These are phyloP conservation scores for Pseudoperonospora humuli DNA, from an alignment of 352 stramenopile species.

Conservation along the genomic window DNA sequence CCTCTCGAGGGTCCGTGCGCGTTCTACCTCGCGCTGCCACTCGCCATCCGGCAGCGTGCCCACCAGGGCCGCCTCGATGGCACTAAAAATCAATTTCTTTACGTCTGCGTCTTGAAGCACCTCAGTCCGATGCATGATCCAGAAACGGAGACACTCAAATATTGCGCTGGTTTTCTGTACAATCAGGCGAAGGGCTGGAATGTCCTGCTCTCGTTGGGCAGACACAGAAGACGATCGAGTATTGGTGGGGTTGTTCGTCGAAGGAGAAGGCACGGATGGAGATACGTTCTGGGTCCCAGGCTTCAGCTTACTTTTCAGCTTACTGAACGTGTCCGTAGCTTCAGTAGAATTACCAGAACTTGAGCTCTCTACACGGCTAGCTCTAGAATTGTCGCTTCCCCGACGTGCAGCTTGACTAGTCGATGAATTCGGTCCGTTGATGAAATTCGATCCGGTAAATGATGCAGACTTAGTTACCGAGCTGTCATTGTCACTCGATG, in stretches of 20 bases:
- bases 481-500: conserved; percentile 5
- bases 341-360: conserved; percentile 22
- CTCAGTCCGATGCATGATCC: conserved; percentile 72
- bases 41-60: conserved; percentile 70
- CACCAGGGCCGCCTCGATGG: conserved; percentile 79
- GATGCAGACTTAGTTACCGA: conserved; percentile 23
- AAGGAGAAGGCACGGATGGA: conserved; percentile 31
- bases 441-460: conserved; percentile 27
- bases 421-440: conserved; percentile 10
- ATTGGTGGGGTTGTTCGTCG: conserved; percentile 21
- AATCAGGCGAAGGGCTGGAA: conserved; percentile 61
- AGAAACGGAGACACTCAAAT: conserved; percentile 81
- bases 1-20: conserved; percentile 46
- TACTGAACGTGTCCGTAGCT: conserved; percentile 47
- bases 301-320: conserved; percentile 68
- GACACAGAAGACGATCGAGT: not conserved
- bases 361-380: conserved; percentile 34
- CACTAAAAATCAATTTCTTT: conserved; percentile 79
- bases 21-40: conserved; percentile 76
- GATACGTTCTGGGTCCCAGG: conserved; percentile 17
- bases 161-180: conserved; percentile 80
- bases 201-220: conserved; percentile 42
- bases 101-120: conserved; percentile 72
- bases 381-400: conserved; percentile 39
- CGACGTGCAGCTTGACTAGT: conserved; percentile 16